phyloP scores from a whole-genome alignment of 345 rosid species.

The Turritis glabra region DNA sequence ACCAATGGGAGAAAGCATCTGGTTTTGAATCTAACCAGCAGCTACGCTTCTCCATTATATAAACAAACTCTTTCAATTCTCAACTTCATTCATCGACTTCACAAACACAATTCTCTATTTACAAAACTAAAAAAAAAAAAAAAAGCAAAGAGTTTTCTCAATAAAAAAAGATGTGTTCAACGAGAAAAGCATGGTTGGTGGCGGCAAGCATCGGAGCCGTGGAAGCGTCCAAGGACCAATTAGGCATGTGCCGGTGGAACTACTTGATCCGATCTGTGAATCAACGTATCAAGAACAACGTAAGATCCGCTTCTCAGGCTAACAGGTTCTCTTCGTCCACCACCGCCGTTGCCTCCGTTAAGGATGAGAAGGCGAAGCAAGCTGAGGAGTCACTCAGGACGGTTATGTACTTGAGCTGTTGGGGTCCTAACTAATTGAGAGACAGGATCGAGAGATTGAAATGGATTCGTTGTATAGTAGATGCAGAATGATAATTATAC shows the following conservation, averaged over 20 bases:
- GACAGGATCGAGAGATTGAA: background rate
- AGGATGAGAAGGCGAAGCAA: conserved; percentile 42
- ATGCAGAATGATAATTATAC: too few species aligned
- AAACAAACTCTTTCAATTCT: background rate
- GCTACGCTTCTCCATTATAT: conserved; percentile 17
- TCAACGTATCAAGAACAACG: conserved; percentile 39
- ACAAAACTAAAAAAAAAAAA: background rate
- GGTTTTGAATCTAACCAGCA: conserved; percentile 18
- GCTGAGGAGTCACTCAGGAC: conserved; percentile 76
- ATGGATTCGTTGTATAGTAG: too few species aligned
- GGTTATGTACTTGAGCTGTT: conserved; percentile 81
- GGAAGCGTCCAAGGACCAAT: conserved; percentile 56
- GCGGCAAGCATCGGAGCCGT: conserved; percentile 56
- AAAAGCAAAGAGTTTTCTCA: background rate
- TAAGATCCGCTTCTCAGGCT: conserved; percentile 41
- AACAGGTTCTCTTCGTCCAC: conserved; percentile 29
- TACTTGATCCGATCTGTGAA: conserved; percentile 42
- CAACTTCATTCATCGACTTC: conserved; percentile 1
- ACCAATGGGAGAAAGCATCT: conserved; percentile 11
- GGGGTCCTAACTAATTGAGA: conserved; percentile 55
- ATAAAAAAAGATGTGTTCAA: conserved; percentile 32
- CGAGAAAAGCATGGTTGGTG: conserved; percentile 49
- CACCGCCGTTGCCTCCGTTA: conserved; percentile 12
- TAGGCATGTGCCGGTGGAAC: conserved; percentile 57
- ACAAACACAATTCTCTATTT: background rate